Evolutionary conservation across 192 early-diverging fungal genomes (phyloP).

Genomic region (Coemansia sp.): DNA sequence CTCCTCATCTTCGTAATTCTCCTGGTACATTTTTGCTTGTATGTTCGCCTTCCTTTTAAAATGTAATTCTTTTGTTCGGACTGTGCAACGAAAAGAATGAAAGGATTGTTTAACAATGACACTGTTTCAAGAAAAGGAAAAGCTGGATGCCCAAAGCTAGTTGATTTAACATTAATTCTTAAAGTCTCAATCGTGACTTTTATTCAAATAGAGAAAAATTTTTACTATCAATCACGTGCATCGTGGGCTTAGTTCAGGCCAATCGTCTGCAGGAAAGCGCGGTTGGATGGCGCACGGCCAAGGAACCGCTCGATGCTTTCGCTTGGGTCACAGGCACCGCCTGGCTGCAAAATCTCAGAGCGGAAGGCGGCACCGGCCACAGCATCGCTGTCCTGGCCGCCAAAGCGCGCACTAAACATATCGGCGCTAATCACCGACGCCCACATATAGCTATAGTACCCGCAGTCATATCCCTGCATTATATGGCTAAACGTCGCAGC

Average conservation of each 20-base stretch:
- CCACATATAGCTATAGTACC: constrained; percentile 74
- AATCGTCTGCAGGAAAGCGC: constrained; percentile 68
- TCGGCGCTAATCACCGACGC: constrained; percentile 74
- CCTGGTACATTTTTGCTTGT: constrained; percentile 40
- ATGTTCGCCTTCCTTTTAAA: too few species aligned
- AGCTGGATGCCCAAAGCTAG: too few species aligned
- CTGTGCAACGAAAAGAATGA: too few species aligned
- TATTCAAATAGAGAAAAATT: background rate
- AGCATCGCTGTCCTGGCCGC: constrained; percentile 36
- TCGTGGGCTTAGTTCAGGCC: constrained; percentile 25
- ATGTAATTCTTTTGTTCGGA: too few species aligned
- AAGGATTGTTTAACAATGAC: too few species aligned
- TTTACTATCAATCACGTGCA: constrained; percentile 13
- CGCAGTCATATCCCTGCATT: constrained; percentile 67
- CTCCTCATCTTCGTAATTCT: constrained; percentile 46
- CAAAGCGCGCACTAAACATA: constrained; percentile 69
- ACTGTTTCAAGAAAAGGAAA: too few species aligned
- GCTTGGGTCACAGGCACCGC: constrained; percentile 60
- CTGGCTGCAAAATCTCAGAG: constrained; percentile 9
- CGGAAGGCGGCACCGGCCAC: constrained; percentile 13
- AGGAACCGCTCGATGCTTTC: constrained; percentile 68
- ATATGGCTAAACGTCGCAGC: constrained; percentile 59
- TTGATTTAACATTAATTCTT: background rate
- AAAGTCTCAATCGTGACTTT: background rate
- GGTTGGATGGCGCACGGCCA: constrained; percentile 67